Percentiles rank a stretch among this genome's conserved stretches.
Evolutionary conservation across 345 rosid species (phyloP).

Genomic region (Brassica rapa): DNA sequence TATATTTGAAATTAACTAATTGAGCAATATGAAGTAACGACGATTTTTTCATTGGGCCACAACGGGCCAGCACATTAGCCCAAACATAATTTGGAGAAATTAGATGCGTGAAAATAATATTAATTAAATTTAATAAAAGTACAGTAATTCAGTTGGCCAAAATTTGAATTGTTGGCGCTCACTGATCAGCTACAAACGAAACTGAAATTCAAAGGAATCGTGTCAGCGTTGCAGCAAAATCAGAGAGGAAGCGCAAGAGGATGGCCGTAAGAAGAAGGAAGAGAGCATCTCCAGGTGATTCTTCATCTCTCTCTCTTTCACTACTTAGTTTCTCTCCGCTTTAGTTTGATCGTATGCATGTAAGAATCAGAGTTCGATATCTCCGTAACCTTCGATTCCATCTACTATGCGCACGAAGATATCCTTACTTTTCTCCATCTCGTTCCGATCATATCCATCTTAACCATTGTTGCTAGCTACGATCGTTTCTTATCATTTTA

Average conservation of each 20-base stretch:
- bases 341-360: not conserved
- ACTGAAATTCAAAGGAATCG: slow-evolving; percentile 52
- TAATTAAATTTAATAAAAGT: too few species aligned
- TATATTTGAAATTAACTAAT: too few species aligned
- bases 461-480: not conserved
- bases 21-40: too few species aligned
- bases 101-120: too few species aligned
- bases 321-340: not conserved
- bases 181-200: too few species aligned
- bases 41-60: too few species aligned
- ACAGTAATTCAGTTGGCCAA: too few species aligned
- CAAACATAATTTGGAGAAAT: too few species aligned
- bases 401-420: too few species aligned
- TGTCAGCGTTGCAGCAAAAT: slow-evolving; percentile 79
- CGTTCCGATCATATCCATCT: not conserved
- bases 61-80: too few species aligned
- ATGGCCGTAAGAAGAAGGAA: slow-evolving; percentile 80
- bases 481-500: not conserved
- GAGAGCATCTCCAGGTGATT: slow-evolving; percentile 81
- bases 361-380: slow-evolving; percentile 10
- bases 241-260: slow-evolving; percentile 71
- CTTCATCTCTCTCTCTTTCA: not conserved
- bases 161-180: too few species aligned
- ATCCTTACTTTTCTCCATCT: not conserved
- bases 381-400: not conserved